A percentile compares a stretch with the other conserved stretches of the same genome.
Evolutionary conservation across 2,329 filamentous ascomycete genomes (phyloP).

Genomic region (Aspergillus sp.): DNA sequence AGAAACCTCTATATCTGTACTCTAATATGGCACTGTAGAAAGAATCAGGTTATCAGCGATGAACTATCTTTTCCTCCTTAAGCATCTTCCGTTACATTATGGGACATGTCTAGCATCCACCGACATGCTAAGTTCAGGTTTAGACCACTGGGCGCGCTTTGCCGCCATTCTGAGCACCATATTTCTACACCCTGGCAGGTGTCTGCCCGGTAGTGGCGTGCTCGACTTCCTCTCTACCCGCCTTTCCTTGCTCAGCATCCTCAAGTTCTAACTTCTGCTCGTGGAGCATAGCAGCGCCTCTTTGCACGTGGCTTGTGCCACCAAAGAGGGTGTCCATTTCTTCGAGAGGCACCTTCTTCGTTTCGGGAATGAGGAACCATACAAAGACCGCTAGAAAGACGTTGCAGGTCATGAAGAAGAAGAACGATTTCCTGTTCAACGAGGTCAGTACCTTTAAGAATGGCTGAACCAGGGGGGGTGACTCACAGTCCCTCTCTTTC

Average conservation of each 20-base stretch:
- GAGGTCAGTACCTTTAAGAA: not conserved
- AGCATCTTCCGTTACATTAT: not conserved
- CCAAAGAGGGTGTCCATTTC: not conserved
- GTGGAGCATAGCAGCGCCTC: not conserved
- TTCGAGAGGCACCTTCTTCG: not conserved
- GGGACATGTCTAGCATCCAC: not conserved
- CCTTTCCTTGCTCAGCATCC: not conserved
- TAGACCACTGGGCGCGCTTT: not conserved
- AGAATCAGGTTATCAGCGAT: not conserved
- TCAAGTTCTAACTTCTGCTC: not conserved
- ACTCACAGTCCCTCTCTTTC: slow-evolving; percentile 40
- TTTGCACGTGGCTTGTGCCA: not conserved
- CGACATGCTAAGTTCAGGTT: not conserved
- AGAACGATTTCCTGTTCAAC: not conserved
- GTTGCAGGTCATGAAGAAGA: not conserved
- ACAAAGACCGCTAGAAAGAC: not conserved
- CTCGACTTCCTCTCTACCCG: not conserved
- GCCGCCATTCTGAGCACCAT: not conserved
- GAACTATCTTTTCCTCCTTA: not conserved
- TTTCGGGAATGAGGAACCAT: not conserved
- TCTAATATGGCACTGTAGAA: not conserved
- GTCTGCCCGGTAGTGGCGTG: not conserved
- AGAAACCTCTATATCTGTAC: too few relatives aligned
- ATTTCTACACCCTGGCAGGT: not conserved
- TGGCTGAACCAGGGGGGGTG: not conserved